phyloP scores from a whole-genome alignment of 345 rosid genomes.

The Dimocarpus longan region DNA sequence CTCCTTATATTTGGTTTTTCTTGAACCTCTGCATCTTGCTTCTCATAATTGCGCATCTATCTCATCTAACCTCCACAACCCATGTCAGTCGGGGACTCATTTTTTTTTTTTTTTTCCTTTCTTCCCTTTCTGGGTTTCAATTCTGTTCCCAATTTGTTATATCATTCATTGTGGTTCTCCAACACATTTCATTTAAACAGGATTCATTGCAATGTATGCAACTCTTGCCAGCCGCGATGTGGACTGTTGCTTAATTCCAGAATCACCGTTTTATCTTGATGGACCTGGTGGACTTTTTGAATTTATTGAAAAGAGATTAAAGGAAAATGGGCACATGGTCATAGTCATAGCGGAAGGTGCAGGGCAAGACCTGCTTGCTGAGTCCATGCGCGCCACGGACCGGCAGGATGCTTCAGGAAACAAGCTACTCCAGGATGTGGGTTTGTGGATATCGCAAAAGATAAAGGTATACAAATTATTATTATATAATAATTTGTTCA shows the following conservation, averaged over 20 bases:
- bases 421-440: conserved; percentile 52
- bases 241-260: conserved; percentile 68
- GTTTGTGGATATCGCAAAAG: conserved; percentile 54
- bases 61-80: not conserved
- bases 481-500: not conserved
- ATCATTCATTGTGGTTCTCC: not conserved
- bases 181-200: conserved; percentile 24
- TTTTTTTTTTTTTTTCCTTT: not conserved
- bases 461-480: conserved; percentile 40
- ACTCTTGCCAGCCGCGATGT: conserved; percentile 67
- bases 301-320: conserved; percentile 44
- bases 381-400: conserved; percentile 17
- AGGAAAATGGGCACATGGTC: conserved; percentile 65
- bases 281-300: conserved; percentile 62
- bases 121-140: not conserved
- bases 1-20: not conserved
- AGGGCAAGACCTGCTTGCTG: conserved; percentile 60
- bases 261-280: conserved; percentile 69
- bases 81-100: not conserved
- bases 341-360: conserved; percentile 72
- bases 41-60: not conserved
- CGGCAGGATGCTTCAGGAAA: conserved; percentile 60
- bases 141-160: not conserved
- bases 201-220: conserved; percentile 67
- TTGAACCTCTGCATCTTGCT: not conserved